These are phyloP conservation scores for Boletus subparvulus DNA, from an alignment of 768 basidiomycete genomes.

Conservation along the genomic window DNA sequence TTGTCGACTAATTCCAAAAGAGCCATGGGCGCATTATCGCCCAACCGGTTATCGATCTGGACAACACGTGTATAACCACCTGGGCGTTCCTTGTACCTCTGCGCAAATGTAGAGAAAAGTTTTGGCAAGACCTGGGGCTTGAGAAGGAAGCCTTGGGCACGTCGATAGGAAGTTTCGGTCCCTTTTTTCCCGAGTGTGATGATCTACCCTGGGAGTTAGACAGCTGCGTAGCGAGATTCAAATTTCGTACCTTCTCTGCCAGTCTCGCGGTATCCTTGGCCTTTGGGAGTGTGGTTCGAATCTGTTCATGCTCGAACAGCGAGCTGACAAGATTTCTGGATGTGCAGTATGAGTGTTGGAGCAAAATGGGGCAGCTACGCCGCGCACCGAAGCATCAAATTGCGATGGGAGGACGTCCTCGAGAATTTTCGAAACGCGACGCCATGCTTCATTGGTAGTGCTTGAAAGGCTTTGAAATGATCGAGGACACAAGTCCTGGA, in stretches of 20 bases:
- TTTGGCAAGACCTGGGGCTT: conserved; percentile 72
- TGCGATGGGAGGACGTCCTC: conserved; percentile 87
- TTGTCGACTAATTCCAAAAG: conserved; percentile 95
- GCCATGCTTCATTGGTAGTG: conserved; percentile 87
- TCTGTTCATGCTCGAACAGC: conserved; percentile 90
- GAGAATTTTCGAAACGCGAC: conserved; percentile 90
- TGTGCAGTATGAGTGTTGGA: conserved; percentile 7
- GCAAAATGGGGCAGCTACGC: neutral
- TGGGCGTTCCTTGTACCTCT: conserved; percentile 76
- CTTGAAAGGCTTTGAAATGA: neutral
- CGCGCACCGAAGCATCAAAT: conserved; percentile 85
- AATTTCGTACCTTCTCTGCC: conserved; percentile 76
- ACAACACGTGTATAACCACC: conserved; percentile 97
- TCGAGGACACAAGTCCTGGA: too few relatives aligned
- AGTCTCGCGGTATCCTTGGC: conserved; percentile 88
- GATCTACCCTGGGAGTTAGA: conserved; percentile 47
- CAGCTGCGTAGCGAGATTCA: neutral
- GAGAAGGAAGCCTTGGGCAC: conserved; percentile 79
- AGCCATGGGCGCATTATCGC: conserved; percentile 92
- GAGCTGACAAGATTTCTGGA: conserved; percentile 90
- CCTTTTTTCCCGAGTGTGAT: conserved; percentile 93
- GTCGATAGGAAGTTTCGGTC: conserved; percentile 61
- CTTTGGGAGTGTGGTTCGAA: conserved; percentile 94
- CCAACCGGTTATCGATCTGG: conserved; percentile 83
- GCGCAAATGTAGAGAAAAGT: conserved; percentile 75